Base-by-base conservation (phyloP, 2,329 filamentous ascomycete species). In the Aspergillus alliaceus region DNA sequence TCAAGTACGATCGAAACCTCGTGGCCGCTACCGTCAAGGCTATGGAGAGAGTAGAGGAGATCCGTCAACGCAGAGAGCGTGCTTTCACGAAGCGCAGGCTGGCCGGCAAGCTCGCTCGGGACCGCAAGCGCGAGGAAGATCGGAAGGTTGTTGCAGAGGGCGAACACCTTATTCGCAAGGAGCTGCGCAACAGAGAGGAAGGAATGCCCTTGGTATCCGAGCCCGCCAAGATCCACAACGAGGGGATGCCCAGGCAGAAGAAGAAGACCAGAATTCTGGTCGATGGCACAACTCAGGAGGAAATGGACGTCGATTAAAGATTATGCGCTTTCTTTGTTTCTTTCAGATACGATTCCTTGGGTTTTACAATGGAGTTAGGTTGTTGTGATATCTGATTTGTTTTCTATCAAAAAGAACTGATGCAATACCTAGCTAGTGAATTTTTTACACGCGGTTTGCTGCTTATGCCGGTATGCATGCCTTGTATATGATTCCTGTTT, bases 51-150 rank as follows among this genome's bases (percentile, higher is more conserved):
- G 88, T 98, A 68, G 82, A 85, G 69, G 93, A 97, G 82, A 93
- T 98, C 77, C 84, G 92, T 54, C 77, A 85, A 57, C 86, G 87
- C 72, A 85, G 95, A 72, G 93, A 98, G 83, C 85, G 91, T 66
- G 89, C 89, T 64, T 96, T 97, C 80, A 97, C 96, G 83, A 93
- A 91, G 85, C 88, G 89, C 73, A 88, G 95, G 73, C 92, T 98
- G 90, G 87, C 87, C 52, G 93, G 93, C 75, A 96, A 96, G 80
- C 57, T 74, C 49, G 73, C 74, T 53, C 88, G 90, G 78, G 90
- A 90, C 76, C 85, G 87, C 72, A 87, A 95, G 80, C 82, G 90
- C 63, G 89, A 88, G 69, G 81, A 84, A 62, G 91, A 96, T 72
- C 83, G 91, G 75, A 95, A 93, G 82, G 83, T 98, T 64, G 93